phyloP scores from a whole-genome alignment of 805 yeast genomes.

The Candida lessepsii region DNA sequence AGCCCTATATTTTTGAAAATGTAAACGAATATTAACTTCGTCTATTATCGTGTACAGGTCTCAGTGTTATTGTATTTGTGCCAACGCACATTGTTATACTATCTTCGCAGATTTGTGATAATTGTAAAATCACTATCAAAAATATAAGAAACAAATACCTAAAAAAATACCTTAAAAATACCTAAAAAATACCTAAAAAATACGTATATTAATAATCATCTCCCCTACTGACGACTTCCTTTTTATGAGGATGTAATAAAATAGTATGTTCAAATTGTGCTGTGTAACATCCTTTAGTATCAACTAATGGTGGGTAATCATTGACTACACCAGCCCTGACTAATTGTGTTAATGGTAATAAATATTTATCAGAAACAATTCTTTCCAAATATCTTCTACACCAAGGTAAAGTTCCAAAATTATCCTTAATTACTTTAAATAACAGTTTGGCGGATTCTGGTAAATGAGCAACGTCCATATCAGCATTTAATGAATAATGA shows the following conservation, averaged over 20 bases:
- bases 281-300: conserved; percentile 80
- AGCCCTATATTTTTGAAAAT: no score
- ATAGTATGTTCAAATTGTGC: conserved; percentile 97
- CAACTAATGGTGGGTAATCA: conserved; percentile 92
- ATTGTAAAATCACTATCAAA: no score
- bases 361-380: conserved; percentile 86
- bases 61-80: no score
- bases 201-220: conserved; percentile 65
- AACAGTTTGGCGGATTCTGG: conserved; percentile 69
- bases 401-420: conserved; percentile 94
- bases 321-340: conserved; percentile 85
- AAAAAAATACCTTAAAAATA: no score
- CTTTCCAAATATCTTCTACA: conserved; percentile 94
- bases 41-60: no score
- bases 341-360: conserved; percentile 80
- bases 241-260: conserved; percentile 82
- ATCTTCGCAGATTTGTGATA: no score
- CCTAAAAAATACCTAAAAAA: no score
- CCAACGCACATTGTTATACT: no score
- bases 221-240: conserved; percentile 94
- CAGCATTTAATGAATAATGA: conserved; percentile 74
- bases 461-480: conserved; percentile 42
- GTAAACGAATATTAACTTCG: no score
- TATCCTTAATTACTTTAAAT: conserved; percentile 65
- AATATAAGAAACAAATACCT: no score